phyloP scores from a whole-genome alignment of 805 yeast species.

The Candida alai region DNA sequence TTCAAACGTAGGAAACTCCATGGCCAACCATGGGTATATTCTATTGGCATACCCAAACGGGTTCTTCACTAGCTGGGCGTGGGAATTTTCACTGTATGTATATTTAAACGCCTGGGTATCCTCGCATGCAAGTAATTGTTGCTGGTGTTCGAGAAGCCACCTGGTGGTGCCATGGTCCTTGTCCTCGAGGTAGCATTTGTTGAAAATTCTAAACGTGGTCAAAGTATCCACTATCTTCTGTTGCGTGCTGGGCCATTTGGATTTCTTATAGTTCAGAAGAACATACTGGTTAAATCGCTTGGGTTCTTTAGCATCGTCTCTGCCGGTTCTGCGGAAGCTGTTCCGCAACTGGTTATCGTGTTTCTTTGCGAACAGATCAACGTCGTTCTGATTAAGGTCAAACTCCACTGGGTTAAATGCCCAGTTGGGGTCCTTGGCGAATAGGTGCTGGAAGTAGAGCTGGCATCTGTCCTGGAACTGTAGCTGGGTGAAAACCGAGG shows the following conservation, averaged over 20 bases:
- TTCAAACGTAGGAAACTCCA: slow-evolving; percentile 32
- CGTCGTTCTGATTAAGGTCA: slow-evolving; percentile 8
- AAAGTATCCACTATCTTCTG: slow-evolving; percentile 36
- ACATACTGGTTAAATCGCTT: background rate
- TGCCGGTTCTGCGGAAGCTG: slow-evolving; percentile 18
- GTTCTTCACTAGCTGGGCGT: too few relatives aligned
- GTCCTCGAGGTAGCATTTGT: slow-evolving; percentile 35
- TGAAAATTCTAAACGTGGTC: slow-evolving; percentile 42
- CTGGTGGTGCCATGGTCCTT: background rate
- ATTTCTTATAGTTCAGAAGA: slow-evolving; percentile 23
- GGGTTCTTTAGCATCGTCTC: slow-evolving; percentile 19
- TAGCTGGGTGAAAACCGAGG: slow-evolving; percentile 16
- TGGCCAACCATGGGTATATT: slow-evolving; percentile 38
- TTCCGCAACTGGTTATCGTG: slow-evolving; percentile 24
- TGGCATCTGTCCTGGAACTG: slow-evolving; percentile 28
- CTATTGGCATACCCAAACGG: slow-evolving; percentile 24
- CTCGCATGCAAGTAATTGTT: slow-evolving; percentile 1
- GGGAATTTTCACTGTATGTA: background rate
- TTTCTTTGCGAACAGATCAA: slow-evolving; percentile 19
- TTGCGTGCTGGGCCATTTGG: slow-evolving; percentile 23
- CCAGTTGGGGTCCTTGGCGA: slow-evolving; percentile 40
- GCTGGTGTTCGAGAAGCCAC: background rate
- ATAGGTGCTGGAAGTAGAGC: slow-evolving; percentile 40
- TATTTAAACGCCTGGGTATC: background rate
- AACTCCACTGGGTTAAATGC: slow-evolving; percentile 24